Evolutionary conservation across 768 basidiomycete genomes (phyloP), one percentile per base, ranked within the genome.

Genomic region (Mycena polygramma): DNA sequence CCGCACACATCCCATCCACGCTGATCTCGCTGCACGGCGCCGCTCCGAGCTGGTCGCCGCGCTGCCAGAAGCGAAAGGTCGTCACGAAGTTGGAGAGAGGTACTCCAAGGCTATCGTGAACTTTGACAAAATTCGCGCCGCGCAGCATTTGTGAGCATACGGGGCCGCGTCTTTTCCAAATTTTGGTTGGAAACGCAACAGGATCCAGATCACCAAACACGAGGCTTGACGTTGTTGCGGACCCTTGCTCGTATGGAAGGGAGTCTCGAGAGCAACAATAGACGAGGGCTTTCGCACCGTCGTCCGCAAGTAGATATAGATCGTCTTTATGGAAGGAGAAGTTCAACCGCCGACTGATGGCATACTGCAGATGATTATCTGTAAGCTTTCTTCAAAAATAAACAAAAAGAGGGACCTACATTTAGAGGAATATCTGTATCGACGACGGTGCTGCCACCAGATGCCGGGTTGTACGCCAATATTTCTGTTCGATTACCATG

Each of bases 11-110:
- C 11, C 70, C 70, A 3, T 66, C 48, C 15, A 63, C 39, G 15
- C 51, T 63, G 7, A 67, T 48, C 54, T 71, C 70, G 17, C 9
- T n/a, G 15, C 51, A 45, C n/a, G 20, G 26, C 6, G 43, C 14
- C 41, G 52, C 10, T 22, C 15, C 36, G 53, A 66, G 64, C 11
- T 41, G 41, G 45, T 57, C 45, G 36, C 46, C 59, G 7, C 54
- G 37, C 22, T n/a, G 35, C 70, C 70, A 71, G 39, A 71, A 71
- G 35, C 70, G 65, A 30, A 71, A 63, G 24, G 55, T 68, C 15
- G 70, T 71, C 22, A 52, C 61, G 39, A 71, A 71, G 22, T 60
- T 57, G 66, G 65, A 67, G 37, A 51, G 55, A 1, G 65, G 66
- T 1, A 39, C 13, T 37, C 66, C 66, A 48, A 71, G n/a, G 20